These are phyloP conservation scores for Apophysomyces elegans DNA, from an alignment of 371 early-diverging fungal species.

Conservation along the genomic window DNA sequence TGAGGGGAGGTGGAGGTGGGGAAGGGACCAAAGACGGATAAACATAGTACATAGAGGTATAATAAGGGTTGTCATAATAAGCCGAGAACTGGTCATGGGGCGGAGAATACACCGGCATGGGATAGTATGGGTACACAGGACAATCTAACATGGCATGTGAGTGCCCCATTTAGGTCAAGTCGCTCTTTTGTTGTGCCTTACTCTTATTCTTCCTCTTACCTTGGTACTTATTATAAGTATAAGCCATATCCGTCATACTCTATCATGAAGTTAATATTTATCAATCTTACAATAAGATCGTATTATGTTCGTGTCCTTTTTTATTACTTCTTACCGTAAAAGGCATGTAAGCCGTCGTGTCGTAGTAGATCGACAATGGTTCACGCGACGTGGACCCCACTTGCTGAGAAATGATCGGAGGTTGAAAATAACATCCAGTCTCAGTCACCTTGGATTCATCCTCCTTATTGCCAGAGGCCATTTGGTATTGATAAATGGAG, in stretches of 20 bases:
- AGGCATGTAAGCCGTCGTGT: neutral
- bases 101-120: conserved; percentile 12
- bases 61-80: conserved; percentile 8
- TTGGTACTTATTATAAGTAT: neutral
- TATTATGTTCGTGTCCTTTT: no score
- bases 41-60: conserved; percentile 7
- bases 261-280: neutral
- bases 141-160: neutral
- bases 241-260: neutral
- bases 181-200: neutral
- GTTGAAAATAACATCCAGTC: neutral
- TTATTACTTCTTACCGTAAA: neutral
- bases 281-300: no score
- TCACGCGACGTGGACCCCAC: conserved; percentile 4
- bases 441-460: neutral
- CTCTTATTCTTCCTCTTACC: neutral
- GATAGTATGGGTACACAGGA: conserved; percentile 12
- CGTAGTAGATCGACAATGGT: neutral
- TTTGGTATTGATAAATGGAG: conserved; percentile 13
- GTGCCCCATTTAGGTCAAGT: neutral
- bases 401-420: neutral
- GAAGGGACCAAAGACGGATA: neutral
- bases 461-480: neutral
- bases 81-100: conserved; percentile 6
- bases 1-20: neutral